phyloP scores from a whole-genome alignment of 2,329 filamentous ascomycete species.

The Colletotrichum horii region DNA sequence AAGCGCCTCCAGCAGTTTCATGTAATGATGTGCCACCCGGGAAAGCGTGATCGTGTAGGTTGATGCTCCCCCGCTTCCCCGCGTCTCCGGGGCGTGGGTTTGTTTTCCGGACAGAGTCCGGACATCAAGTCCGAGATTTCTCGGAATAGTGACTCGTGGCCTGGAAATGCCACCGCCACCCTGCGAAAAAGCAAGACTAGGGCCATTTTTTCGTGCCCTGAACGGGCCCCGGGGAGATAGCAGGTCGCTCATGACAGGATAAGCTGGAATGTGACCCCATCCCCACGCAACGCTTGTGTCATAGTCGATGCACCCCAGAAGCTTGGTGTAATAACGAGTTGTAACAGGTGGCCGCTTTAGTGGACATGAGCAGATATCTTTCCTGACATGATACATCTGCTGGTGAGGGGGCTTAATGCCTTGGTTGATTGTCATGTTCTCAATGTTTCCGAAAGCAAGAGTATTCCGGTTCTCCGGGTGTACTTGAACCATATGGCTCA shows the following conservation, averaged over 20 bases:
- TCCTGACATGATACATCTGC: not conserved
- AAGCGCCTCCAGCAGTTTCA: not conserved
- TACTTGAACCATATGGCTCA: not conserved
- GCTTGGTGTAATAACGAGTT: not conserved
- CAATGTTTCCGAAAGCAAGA: not conserved
- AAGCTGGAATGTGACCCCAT: not conserved
- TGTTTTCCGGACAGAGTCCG: conserved; percentile 6
- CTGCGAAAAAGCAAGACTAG: not conserved
- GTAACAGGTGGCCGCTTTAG: not conserved
- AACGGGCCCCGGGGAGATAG: not conserved
- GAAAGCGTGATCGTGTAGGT: not conserved
- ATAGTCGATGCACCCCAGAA: not conserved
- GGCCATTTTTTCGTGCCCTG: not conserved
- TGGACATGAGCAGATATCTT: not conserved
- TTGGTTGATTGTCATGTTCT: not conserved
- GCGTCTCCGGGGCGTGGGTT: not conserved
- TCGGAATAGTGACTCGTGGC: not conserved
- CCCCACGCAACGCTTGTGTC: not conserved
- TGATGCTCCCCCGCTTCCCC: not conserved
- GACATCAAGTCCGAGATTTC: not conserved
- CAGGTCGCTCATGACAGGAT: not conserved
- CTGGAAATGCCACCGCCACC: not conserved
- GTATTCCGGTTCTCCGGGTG: not conserved
- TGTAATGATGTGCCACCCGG: not conserved
- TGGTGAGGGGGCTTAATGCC: not conserved